Conservation (phyloP, 2,329 filamentous ascomycete species). For the Colletotrichum magnum region DNA sequence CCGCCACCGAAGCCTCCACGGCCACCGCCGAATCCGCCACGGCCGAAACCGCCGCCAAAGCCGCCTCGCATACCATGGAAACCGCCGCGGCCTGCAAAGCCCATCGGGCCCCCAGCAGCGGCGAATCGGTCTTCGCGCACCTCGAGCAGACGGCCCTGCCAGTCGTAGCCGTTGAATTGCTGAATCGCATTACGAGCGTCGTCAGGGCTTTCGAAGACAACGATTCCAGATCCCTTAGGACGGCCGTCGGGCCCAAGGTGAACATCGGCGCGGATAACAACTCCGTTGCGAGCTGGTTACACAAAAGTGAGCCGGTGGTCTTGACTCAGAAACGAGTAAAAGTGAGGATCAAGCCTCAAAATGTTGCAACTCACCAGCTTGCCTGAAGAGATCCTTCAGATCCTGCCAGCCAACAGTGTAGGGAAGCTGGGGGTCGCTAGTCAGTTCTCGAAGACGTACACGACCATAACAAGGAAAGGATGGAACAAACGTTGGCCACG, state of each 20-base stretch:
- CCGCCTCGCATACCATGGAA: constrained; percentile 72
- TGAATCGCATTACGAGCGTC: constrained; percentile 96
- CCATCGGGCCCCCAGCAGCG: constrained; percentile 67
- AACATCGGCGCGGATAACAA: constrained; percentile 94
- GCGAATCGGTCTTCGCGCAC: constrained; percentile 98
- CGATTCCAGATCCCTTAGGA: constrained; percentile 96
- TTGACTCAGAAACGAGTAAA: constrained; percentile 20
- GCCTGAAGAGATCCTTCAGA: constrained; percentile 97
- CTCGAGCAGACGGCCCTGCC: constrained; percentile 94
- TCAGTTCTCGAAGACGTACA: constrained; percentile 46
- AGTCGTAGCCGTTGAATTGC: constrained; percentile 98
- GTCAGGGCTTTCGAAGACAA: constrained; percentile 94
- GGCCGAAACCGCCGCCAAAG: constrained; percentile 67
- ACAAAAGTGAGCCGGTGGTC: constrained; percentile 1
- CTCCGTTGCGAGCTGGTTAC: constrained; percentile 71
- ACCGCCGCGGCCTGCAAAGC: constrained; percentile 71
- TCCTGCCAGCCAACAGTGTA: constrained; percentile 99
- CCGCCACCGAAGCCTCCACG: constrained; percentile 60
- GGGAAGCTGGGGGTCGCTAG: constrained; percentile 77
- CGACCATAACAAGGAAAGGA: constrained; percentile 43
- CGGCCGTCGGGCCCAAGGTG: constrained; percentile 92
- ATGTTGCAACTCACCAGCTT: constrained; percentile 82
- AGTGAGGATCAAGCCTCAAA: background rate
- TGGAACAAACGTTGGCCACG: constrained; percentile 92
- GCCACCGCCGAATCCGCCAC: constrained; percentile 61